Base-by-base conservation (phyloP, 345 rosid genomes). In the Nephelium lappaceum region DNA sequence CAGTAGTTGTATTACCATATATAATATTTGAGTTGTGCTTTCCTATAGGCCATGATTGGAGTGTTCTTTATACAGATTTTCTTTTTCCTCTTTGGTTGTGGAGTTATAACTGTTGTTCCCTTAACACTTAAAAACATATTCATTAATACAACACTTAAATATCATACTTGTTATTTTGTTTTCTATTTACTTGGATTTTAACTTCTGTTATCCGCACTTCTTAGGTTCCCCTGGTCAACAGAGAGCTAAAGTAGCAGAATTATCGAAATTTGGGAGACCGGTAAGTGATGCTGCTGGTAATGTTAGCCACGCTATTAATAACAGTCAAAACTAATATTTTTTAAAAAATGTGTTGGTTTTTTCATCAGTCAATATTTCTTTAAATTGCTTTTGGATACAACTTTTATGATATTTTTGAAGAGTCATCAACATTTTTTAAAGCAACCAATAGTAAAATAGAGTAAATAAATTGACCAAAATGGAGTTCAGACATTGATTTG, bases 211-310 rank as follows among this genome's bases (percentile, higher is more conserved):
- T 73, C 55, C 71, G 39, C 38, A 18, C 19, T 43, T 64, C 72
- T 77, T 77, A 94, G 98, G 98, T 66, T 72, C 74, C 60, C 99
- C 98, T 25, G 97, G 98, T 84, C 91, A 85, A 71, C 97, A 86
- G 72, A 91, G 87, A 84, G 98, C 92, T 82, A 95, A 91, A 87
- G 89, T 89, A 67, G 88, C 94, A 43, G 98, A 95, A 78, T 53
- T 92, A 65, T 93, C 99, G 61, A 95, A 95, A 83, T 95, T 93
- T 45, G 98, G 98, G 11, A 83, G 97, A 73, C 99, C 97, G 19
- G 99, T 95, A 79, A 91, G 98, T 87, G 27, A 10, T 75, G 27
- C 67, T 69, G 63, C 60, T 57, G 51, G 31, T 77, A 43, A 10
- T 64, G 5, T 42, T 75, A 10, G 5, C 69, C 45, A 41, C 58